phyloP scores from a whole-genome alignment of 2,329 filamentous ascomycete genomes.

The Fusarium sp. region DNA sequence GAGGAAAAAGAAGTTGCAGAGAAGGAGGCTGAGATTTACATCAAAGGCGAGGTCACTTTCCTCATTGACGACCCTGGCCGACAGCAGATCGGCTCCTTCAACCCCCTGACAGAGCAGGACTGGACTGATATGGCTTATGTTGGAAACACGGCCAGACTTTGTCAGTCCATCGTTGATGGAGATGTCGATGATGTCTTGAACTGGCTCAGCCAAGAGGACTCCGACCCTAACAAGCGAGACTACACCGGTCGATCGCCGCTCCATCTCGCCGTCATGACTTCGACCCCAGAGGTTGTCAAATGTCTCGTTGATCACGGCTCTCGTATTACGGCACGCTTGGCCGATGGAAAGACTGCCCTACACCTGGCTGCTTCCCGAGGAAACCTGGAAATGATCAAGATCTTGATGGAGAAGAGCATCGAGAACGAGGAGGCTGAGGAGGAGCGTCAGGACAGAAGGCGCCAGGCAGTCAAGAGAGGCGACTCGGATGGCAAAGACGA shows the following conservation, averaged over 20 bases:
- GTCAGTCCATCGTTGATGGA: slow-evolving; percentile 82
- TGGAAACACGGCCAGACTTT: slow-evolving; percentile 80
- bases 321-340: slow-evolving; percentile 78
- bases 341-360: slow-evolving; percentile 84
- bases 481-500: slow-evolving; percentile 8
- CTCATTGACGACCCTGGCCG: slow-evolving; percentile 85
- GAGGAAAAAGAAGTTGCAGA: slow-evolving; percentile 79
- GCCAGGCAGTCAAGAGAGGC: slow-evolving; percentile 49
- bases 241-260: slow-evolving; percentile 83
- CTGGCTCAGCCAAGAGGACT: slow-evolving; percentile 75
- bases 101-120: slow-evolving; percentile 83
- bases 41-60: slow-evolving; percentile 80
- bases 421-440: slow-evolving; percentile 78
- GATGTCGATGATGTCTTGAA: slow-evolving; percentile 77
- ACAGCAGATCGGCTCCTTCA: slow-evolving; percentile 78
- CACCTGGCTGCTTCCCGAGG: slow-evolving; percentile 83
- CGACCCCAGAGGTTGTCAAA: slow-evolving; percentile 77
- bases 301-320: slow-evolving; percentile 78
- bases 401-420: slow-evolving; percentile 79
- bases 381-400: slow-evolving; percentile 74
- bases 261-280: slow-evolving; percentile 78
- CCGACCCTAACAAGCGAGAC: slow-evolving; percentile 79
- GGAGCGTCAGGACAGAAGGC: slow-evolving; percentile 65
- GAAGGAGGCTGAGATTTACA: slow-evolving; percentile 80
- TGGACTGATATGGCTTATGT: slow-evolving; percentile 95